A percentile compares a stretch with the other conserved stretches of the same genome.
Conservation (phyloP, 2,329 filamentous ascomycete genomes). For the Cladosporium sphaerospermum region DNA sequence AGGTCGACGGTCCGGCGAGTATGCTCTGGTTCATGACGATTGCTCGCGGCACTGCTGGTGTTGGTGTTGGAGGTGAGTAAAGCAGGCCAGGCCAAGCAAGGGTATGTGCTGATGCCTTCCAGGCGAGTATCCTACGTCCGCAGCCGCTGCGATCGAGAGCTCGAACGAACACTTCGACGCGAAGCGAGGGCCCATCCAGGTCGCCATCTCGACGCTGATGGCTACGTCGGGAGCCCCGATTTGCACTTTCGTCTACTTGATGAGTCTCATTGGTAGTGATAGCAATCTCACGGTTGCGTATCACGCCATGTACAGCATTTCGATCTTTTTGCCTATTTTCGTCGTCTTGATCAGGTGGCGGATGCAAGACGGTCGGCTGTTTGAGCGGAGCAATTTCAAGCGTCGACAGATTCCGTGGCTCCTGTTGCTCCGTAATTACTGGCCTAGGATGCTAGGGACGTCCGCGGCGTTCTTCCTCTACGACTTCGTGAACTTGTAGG, state of each 20-base stretch:
- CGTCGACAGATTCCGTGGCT: conserved; percentile 39
- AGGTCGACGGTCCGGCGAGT: conserved; percentile 30
- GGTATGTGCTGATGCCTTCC: conserved; percentile 33
- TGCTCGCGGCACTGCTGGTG: conserved; percentile 38
- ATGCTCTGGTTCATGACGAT: conserved; percentile 52
- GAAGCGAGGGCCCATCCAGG: conserved; percentile 23
- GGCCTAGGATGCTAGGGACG: conserved; percentile 45
- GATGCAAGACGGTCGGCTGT: conserved; percentile 46
- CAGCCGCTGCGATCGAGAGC: conserved; percentile 42
- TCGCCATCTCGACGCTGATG: conserved; percentile 22
- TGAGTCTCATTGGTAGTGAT: conserved; percentile 30
- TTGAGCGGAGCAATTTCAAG: conserved; percentile 44
- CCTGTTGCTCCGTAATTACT: conserved; percentile 42
- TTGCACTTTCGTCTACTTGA: conserved; percentile 29
- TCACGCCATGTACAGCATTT: conserved; percentile 39
- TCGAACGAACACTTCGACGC: conserved; percentile 41
- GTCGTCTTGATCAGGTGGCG: conserved; percentile 25
- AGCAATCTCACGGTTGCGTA: conserved; percentile 37
- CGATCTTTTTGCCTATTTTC: conserved; percentile 43
- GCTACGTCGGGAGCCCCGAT: conserved; percentile 21
- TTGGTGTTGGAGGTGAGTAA: conserved; percentile 1
- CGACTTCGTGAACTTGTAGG: conserved; percentile 40
- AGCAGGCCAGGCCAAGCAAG: background rate
- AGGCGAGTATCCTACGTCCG: conserved; percentile 46
- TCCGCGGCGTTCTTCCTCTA: conserved; percentile 53